phyloP scores from a whole-genome alignment of 2,329 filamentous ascomycete genomes.

The Graphiopsis chlorocephala region DNA sequence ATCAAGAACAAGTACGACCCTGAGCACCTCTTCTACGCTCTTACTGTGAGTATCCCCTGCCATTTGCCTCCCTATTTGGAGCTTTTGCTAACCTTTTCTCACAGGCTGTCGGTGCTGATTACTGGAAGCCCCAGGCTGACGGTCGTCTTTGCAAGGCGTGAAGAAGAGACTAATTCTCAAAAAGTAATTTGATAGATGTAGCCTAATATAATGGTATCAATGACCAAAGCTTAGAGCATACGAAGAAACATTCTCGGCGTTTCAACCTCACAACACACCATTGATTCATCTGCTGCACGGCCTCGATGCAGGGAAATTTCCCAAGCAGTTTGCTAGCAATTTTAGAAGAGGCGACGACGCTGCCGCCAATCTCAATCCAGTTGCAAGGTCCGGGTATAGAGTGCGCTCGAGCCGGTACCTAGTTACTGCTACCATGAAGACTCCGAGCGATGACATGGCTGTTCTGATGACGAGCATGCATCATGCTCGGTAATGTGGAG shows the following conservation, averaged over 20 bases:
- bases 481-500: neutral
- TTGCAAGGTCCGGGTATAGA: no score
- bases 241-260: no score
- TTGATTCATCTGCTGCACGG: no score
- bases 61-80: neutral
- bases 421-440: neutral
- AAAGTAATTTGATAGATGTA: neutral
- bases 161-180: neutral
- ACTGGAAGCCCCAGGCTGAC: slow-evolving; percentile 1
- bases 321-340: no score
- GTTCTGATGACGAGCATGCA: neutral
- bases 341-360: no score
- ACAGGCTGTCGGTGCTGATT: slow-evolving; percentile 9
- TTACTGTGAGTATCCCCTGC: slow-evolving; percentile 26
- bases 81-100: neutral
- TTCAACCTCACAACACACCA: no score
- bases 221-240: neutral
- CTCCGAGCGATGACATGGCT: neutral
- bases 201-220: neutral
- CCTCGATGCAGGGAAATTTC: no score
- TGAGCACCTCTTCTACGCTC: slow-evolving; percentile 40
- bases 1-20: slow-evolving; percentile 46
- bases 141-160: slow-evolving; percentile 11
- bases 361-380: neutral
- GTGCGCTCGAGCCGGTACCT: neutral